phyloP scores from a whole-genome alignment of 768 basidiomycete species.

The Cystofilobasidium capitatum region DNA sequence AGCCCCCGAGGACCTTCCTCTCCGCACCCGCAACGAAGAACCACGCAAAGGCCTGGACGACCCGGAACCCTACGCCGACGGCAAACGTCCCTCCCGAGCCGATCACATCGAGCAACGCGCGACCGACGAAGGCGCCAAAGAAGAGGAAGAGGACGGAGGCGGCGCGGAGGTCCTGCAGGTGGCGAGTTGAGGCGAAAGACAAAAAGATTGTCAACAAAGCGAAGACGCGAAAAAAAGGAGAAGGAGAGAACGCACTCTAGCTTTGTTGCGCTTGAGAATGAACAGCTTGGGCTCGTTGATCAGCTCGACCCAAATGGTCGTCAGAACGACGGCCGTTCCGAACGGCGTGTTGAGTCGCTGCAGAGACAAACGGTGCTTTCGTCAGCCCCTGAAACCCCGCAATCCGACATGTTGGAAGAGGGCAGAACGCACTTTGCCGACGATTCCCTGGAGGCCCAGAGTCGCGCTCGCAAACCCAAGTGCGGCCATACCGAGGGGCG shows the following conservation, averaged over 20 bases:
- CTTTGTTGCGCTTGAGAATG: slow-evolving; percentile 32
- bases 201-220: too few species aligned
- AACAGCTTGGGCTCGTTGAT: slow-evolving; percentile 72
- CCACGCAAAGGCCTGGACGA: slow-evolving; percentile 58
- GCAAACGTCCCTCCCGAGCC: slow-evolving; percentile 60
- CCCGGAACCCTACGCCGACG: slow-evolving; percentile 53
- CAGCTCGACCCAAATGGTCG: slow-evolving; percentile 76
- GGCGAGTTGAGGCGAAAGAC: slow-evolving; percentile 42
- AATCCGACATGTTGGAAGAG: too few species aligned
- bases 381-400: too few species aligned
- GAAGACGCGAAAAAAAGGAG: neutral
- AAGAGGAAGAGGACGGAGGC: slow-evolving; percentile 55
- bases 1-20: neutral
- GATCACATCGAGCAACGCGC: slow-evolving; percentile 36
- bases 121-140: slow-evolving; percentile 58
- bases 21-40: slow-evolving; percentile 48
- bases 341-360: slow-evolving; percentile 12
- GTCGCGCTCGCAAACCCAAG: slow-evolving; percentile 69
- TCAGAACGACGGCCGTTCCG: slow-evolving; percentile 29
- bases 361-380: too few species aligned
- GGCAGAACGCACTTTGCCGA: too few species aligned
- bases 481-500: slow-evolving; percentile 55
- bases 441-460: slow-evolving; percentile 57
- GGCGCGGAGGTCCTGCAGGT: slow-evolving; percentile 58
- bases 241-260: neutral